A percentile compares a stretch with the other conserved stretches of the same genome.
Evolutionary conservation across 1,284 basidiomycete genomes (phyloP).

Genomic region (Cryptococcus maquisensis): DNA sequence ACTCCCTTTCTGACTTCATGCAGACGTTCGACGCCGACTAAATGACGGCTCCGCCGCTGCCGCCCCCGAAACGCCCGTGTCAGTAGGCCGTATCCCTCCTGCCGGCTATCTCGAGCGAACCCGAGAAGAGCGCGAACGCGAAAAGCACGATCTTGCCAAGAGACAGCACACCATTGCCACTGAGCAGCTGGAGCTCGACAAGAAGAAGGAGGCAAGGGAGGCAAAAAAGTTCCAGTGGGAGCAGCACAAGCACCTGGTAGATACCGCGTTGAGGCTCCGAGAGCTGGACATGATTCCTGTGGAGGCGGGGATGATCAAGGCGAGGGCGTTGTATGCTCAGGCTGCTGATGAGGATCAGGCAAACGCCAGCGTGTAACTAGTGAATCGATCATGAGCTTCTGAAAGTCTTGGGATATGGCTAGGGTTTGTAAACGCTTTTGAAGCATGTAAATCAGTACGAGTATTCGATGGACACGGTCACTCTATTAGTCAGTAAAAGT

Average conservation of each 20-base stretch:
- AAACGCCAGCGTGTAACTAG: neutral
- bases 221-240: constrained; percentile 1
- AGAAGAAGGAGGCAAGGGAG: neutral
- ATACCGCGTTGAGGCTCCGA: neutral
- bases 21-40: neutral
- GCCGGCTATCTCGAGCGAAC: neutral
- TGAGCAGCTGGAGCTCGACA: neutral
- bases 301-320: neutral
- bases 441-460: neutral
- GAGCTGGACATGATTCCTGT: neutral
- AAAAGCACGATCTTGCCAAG: constrained; percentile 2
- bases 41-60: neutral
- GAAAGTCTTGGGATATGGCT: neutral
- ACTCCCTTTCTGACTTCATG: neutral
- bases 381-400: neutral
- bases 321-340: neutral
- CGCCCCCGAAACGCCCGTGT: neutral
- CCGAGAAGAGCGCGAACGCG: constrained; percentile 1
- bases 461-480: too few relatives aligned
- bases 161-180: neutral
- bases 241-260: constrained; percentile 3
- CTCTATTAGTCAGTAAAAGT: too few relatives aligned
- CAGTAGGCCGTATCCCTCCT: neutral
- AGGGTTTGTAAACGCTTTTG: neutral
- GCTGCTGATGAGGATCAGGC: neutral